Base-by-base conservation (phyloP, 352 stramenopile genomes). In the Phytophthora fragariaefolia region DNA sequence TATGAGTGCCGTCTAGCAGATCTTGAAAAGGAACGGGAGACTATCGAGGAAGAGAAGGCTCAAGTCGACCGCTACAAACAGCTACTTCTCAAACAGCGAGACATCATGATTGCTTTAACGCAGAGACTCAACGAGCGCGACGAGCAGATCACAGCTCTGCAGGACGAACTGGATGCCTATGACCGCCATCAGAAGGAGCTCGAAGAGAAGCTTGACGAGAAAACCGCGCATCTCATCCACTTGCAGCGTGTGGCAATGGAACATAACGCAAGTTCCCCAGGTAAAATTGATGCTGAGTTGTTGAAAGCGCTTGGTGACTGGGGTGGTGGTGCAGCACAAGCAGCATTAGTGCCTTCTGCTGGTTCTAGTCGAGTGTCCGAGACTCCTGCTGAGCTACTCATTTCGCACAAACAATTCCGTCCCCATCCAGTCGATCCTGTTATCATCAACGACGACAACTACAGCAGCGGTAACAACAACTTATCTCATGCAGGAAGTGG, bases 71-170 rank as follows among this genome's bases (percentile, higher is more conserved):
- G 96, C 22, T 98, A 98, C 81, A 98, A 98, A 70, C 93, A 98
- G 54, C 72, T 98, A 15, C 76, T 98, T n/a, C 80, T 98, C 47
- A 98, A 98, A 75, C 95, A 98, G 69, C 83, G 95, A 3, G 96
- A 98, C 68, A 98, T 98, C 36, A 98, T 98, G 94, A 98, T 98
- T 47, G 95, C 94, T 9, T 77, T 98, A 26, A 98, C 96, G 17
- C 95, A 98, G 69, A 77, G 96, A 0, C 69, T 98, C 15, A 98
- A 98, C 57, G 94, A 98, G 55, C 89, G 96, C 8, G 96, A 98
- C 62, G 96, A 98, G 57, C 94, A 98, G 77, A 98, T 98, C 58
- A 93, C 95, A 1, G 91, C 91, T n/a, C 69, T 98, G 0, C 93
- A 98, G 55, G 95, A 98, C 66, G 95, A 98, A 59, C 66, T 98